Evolutionary conservation across 768 basidiomycete genomes (phyloP), one percentile per base, ranked within the genome.

Genomic region (Boletellus sp.): DNA sequence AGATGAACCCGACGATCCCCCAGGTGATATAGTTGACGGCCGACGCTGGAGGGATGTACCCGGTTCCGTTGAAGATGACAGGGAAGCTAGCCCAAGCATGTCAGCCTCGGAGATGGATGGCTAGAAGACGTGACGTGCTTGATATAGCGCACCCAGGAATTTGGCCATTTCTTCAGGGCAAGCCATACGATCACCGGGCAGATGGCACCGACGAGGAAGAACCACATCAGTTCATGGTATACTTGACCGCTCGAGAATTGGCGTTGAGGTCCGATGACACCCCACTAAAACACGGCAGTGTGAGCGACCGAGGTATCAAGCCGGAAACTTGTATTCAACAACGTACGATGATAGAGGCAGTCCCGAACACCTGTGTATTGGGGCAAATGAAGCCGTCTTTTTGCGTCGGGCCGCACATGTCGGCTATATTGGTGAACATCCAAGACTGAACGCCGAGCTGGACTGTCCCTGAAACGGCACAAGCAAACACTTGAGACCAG

Each of bases 191-290:
- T 48, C 51, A 81, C 48, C 0, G 90, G 90, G 40, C 78, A 74
- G 45, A 83, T 26, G 42, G 83, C 76, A 10, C 91, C 91, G 47
- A 87, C 54, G 45, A 90, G 78, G 85, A 93, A 93, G 74, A 90
- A 92, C 70, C 83, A 83, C 17, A 80, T 62, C 28, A 90, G 73
- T 51, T 64, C 68, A 54, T 82, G 74, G 68, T 85, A 86, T 23
- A 84, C 69, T 60, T 83, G 80, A 17, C 87, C 87, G 19, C 69
- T 53, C 3, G 80, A 86, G 75, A 87, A 91, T 59, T 83, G 83
- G 10, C 83, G 75, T n/a, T 73, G 74, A 24, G 90, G 90, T 9
- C 90, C 89, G 50, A 92, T 88, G 47, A 89, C 86, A 59, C 90
- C 86, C 83, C 83, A 89, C 62, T 63, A 31, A 17, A 34, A 24